Base-by-base conservation (phyloP, 2,329 filamentous ascomycete species). In the Pseudogymnoascus sp. region DNA sequence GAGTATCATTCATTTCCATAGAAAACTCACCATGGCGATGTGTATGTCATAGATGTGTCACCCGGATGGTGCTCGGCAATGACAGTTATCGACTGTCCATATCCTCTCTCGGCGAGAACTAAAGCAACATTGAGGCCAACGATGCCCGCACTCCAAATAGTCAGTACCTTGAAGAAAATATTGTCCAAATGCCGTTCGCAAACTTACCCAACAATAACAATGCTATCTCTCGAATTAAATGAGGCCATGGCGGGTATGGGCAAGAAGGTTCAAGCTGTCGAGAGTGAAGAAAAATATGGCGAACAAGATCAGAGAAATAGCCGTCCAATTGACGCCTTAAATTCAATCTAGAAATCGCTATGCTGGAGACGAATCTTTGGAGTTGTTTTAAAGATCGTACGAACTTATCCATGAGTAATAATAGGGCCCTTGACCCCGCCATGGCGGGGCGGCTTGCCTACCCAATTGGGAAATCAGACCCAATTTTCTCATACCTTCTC, bases 11-110 rank as follows among this genome's bases (percentile, higher is more conserved):
- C 4, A 40, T 3, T 40, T 36, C 9, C 6, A 40, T 34, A 60
- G n/a, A n/a, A 40, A 2, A 2, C 21, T 42, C n/a, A 40, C 77
- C 77, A 78, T 62, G 77, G 77, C 2, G 77, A 79, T 2, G 77
- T 78, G 65, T 79, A 79, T 18, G 70, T 66, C 1, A 71, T 65
- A 0, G 72, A 70, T 0, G 74, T 76, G 62, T 79, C 77, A 5
- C 77, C 77, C 0, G 77, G 77, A 1, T 78, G 69, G 62, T 78
- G 70, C 62, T 78, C 75, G 11, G 76, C 77, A 5, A 78, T 65
- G 8, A 79, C 69, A 3, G 76, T 79, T n/a, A 74, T 71, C 5
- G 66, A 65, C 1, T 63, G 68, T 0, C 72, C 73, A 25, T 73
- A 70, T 42, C 77, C 77, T 31, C 71, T 70, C 59, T 74, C 67